Base-by-base conservation (phyloP, 352 stramenopile species). In the Phytophthora pini region DNA sequence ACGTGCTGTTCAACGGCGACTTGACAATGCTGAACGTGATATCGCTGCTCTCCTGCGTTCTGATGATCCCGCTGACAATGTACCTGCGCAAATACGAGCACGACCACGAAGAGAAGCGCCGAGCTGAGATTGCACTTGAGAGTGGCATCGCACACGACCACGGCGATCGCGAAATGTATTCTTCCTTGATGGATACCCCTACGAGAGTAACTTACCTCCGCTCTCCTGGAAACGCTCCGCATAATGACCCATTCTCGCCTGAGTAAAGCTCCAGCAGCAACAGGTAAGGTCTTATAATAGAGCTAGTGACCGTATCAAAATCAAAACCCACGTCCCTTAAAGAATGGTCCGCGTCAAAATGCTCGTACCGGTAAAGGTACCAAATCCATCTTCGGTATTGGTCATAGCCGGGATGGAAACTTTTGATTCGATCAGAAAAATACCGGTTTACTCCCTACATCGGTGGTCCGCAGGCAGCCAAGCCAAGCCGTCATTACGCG, bases 1-100 rank as follows among this genome's bases (percentile, higher is more conserved):
- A 92, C 39, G 50, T 47, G 32, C 72, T 84, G 46, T 84, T 87
- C 43, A 60, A 50, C 26, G 86, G 86, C 11, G 77, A 91, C 56
- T 73, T 94, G 27, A 87, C 72, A 1, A 57, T 65, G 24, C 49
- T 92, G 2, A 89, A 86, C 44, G 75, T 59, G 29, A 39, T 79
- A 6, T 91, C 81, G 29, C 65, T 94, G 11, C 34, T 77, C 10
- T 61, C 74, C 34, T 90, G 83, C 12, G 13, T 90, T 9, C 43
- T 76, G n/a, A 72, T 94, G 40, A 76, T 90, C 31, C 85, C 83
- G 29, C 47, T 87, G 32, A 91, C 82, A 5, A 75, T 82, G 53
- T 90, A 79, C 31, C 52, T 87, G 51, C 74, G 71, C 46, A 83
- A 75, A 51, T 82, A 82, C 56, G 80, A 92, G 54, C 70, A 78